Evolutionary conservation across 305 asterid species (phyloP), one percentile per base, ranked within the genome.

Genomic region (Rubia occidens): DNA sequence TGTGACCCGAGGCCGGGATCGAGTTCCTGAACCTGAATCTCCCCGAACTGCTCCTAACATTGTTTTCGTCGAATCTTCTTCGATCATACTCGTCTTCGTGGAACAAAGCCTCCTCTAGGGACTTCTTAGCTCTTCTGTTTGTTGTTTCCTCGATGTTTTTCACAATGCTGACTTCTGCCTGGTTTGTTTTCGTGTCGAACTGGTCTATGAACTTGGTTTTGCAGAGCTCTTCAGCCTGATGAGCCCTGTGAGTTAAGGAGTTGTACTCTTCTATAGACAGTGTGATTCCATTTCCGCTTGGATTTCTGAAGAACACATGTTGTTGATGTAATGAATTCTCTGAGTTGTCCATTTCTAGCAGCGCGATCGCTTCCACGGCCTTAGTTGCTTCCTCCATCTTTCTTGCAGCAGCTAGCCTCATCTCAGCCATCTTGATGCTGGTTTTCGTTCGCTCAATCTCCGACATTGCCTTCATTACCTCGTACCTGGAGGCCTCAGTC

Each of bases 401-500:
- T 53, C 74, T 55, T 8, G 77, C 79, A 4, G 79, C 82, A 49
- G 64, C 60, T 51, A 78, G 51, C 71, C 79, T 78, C 79, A 74
- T 71, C 53, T 78, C 82, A 24, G 78, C 77, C 79, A 75, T 71
- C 60, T 67, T 75, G 60, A 78, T 78, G 37, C 79, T 78, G 5
- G 72, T 64, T 64, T 78, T 78, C 11, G 77, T 71, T 39, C 66
- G 26, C 37, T 78, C 79, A 18, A 78, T 78, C 71, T 78, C 82
- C 2, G 66, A 58, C 72, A 71, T 78, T 5, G 79, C 82, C 58
- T 71, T 74, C 79, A 78, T 71, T 29, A 91, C 91, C 80, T 89
- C 96, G 54, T 86, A 86, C 58, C 91, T 86, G 0, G 96, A 87
- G 61, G 95, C 95, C 69, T 91, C 96, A 0, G 90, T 84, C 89